A percentile compares a stretch with the other conserved stretches of the same genome.
These are phyloP conservation scores for Trichoderma sp. DNA, from an alignment of 2,329 filamentous ascomycete species.

Conservation along the genomic window DNA sequence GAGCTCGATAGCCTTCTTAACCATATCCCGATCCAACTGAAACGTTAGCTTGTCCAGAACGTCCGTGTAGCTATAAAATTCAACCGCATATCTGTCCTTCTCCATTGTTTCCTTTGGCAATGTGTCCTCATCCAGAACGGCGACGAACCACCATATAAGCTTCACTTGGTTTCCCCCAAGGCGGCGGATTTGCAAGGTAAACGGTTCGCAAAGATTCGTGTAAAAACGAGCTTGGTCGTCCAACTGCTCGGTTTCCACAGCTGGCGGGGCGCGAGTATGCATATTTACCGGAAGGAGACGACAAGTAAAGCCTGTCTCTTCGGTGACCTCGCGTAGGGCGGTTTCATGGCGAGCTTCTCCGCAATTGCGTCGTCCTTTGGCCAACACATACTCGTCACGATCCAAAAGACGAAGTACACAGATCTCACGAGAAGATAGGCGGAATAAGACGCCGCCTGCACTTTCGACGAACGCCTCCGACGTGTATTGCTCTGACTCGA, in stretches of 20 bases:
- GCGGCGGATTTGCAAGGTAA: slow-evolving; percentile 23
- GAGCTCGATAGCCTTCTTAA: slow-evolving; percentile 21
- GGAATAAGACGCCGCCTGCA: slow-evolving; percentile 29
- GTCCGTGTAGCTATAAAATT: slow-evolving; percentile 22
- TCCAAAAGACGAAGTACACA: slow-evolving; percentile 26
- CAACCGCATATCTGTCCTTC: slow-evolving; percentile 16
- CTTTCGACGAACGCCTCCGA: slow-evolving; percentile 28
- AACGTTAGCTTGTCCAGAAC: slow-evolving; percentile 23
- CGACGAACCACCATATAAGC: slow-evolving; percentile 27
- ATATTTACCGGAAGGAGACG: slow-evolving; percentile 6
- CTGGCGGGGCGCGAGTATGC: background rate
- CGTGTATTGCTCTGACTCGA: slow-evolving; percentile 9
- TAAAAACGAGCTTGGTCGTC: slow-evolving; percentile 29
- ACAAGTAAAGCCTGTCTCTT: slow-evolving; percentile 26
- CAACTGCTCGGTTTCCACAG: background rate
- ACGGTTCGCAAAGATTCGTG: slow-evolving; percentile 25
- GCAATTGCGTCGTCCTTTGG: slow-evolving; percentile 29
- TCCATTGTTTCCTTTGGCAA: background rate
- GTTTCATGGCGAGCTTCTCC: slow-evolving; percentile 26
- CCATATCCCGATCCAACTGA: slow-evolving; percentile 20
- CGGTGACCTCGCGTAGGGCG: slow-evolving; percentile 26
- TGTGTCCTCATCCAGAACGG: slow-evolving; percentile 3
- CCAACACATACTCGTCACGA: slow-evolving; percentile 26
- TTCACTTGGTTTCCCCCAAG: slow-evolving; percentile 16
- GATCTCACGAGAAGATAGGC: slow-evolving; percentile 24